Base-by-base conservation (phyloP, 1,284 basidiomycete species). In the Anthracocystis panici-leucophaei region DNA sequence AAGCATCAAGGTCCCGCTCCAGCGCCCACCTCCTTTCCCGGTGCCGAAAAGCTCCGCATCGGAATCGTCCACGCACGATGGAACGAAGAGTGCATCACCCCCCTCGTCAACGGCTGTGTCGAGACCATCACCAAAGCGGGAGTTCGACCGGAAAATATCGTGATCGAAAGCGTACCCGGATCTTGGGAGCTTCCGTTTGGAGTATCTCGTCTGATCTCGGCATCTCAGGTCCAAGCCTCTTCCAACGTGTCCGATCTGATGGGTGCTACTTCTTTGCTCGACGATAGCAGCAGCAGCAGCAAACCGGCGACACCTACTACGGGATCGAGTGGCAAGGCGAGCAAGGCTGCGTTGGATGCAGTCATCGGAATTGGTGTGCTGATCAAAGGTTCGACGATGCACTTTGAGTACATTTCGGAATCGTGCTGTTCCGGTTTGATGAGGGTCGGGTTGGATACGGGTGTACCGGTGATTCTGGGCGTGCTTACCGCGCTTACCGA, bases 331-430 rank as follows among this genome's bases (percentile, higher is more conserved):
- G 46, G 35, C 20, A 78, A 66, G 61, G 52, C 56, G 29, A 77
- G 52, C 64, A 67, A 71, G 42, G 69, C 58, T 4, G 65, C 74
- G 14, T 49, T 97, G 79, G 92, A 96, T 86, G 97, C 95, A 12
- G 91, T 97, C 75, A 96, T 99, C 83, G 93, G 95, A 42, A 94
- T 99, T 81, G 96, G 96, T 11, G 94, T 95, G 49, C 91, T 99
- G 84, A 97, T 99, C 89, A 99, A 99, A 87, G 96, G 83, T 11
- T 78, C 75, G 23, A 84, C 81, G 8, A 83, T 84, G 83, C 82
- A 85, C 73, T 84, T 83, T 60, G 84, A 85, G 68, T 99, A 99
- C 88, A 99, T 99, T 86, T 93, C 91, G 84, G 95, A 98, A 79
- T 90, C 91, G 62, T 93, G 97, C 66, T 91, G 93, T 48, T 92